Evolutionary conservation across 2,329 filamentous ascomycete genomes (phyloP).

Genomic region (Pyrenophora seminiperda): DNA sequence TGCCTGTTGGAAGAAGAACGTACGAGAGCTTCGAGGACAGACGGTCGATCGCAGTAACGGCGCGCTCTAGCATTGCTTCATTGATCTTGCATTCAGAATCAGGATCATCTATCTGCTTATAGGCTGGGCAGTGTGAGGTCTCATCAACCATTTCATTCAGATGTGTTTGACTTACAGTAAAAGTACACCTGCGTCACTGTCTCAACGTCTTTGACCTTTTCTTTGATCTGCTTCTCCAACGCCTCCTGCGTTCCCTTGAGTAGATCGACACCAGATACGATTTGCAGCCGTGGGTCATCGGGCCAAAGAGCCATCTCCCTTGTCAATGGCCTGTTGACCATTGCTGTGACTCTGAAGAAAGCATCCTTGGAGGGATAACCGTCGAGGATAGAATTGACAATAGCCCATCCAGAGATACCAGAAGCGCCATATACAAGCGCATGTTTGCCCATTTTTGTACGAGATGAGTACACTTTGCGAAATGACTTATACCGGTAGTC

Average conservation of each 20-base stretch:
- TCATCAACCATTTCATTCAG: fast-evolving
- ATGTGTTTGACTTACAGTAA: constrained; percentile 31
- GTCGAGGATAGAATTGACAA: constrained; percentile 55
- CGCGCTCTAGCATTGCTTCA: constrained; percentile 46
- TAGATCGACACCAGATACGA: constrained; percentile 50
- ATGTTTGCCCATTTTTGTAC: constrained; percentile 34
- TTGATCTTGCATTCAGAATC: constrained; percentile 43
- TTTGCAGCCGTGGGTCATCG: constrained; percentile 40
- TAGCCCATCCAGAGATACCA: constrained; percentile 58
- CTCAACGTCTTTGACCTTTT: constrained; percentile 43
- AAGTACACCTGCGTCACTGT: constrained; percentile 51
- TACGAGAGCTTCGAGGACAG: constrained; percentile 36
- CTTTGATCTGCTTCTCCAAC: constrained; percentile 41
- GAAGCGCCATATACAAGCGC: constrained; percentile 52
- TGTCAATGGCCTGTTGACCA: constrained; percentile 54
- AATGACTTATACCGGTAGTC: neutral
- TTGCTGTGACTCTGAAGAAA: constrained; percentile 54
- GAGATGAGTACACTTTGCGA: neutral
- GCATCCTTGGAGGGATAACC: constrained; percentile 53
- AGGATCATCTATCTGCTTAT: constrained; percentile 39
- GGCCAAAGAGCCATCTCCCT: constrained; percentile 47
- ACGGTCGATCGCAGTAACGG: constrained; percentile 42
- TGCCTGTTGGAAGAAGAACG: constrained; percentile 45
- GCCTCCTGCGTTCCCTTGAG: constrained; percentile 44
- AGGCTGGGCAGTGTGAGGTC: constrained; percentile 24